A percentile compares a stretch with the other conserved stretches of the same genome.
Conservation (phyloP, 2,329 filamentous ascomycete species). For the Clonostachys chloroleuca region DNA sequence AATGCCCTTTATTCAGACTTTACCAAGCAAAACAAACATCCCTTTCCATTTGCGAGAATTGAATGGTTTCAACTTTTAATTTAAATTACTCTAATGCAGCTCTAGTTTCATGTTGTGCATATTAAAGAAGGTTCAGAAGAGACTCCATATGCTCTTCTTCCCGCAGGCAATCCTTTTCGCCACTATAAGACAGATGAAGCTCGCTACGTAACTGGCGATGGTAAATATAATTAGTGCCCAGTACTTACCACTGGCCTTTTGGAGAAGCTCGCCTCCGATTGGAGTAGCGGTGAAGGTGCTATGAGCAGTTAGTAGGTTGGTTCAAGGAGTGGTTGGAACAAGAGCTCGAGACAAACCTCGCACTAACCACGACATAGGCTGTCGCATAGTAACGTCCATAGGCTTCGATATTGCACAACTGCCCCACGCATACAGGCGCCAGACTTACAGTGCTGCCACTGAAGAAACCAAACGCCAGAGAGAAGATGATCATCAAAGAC, state of each 20-base stretch:
- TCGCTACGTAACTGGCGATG: conserved; percentile 1
- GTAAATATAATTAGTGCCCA: neutral
- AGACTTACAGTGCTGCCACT: neutral
- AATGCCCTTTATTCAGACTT: too few relatives aligned
- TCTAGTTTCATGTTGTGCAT: too few relatives aligned
- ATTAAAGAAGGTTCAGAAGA: too few relatives aligned
- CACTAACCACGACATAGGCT: neutral
- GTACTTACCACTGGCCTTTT: neutral
- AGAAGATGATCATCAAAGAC: conserved; percentile 31
- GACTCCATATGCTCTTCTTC: too few relatives aligned
- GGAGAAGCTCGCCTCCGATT: neutral
- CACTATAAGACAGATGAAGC: neutral
- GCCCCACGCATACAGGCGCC: neutral
- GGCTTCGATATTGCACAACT: neutral
- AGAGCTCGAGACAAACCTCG: neutral
- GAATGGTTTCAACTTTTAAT: too few relatives aligned
- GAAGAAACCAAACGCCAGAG: conserved; percentile 21
- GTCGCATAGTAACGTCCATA: neutral
- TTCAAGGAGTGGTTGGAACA: neutral
- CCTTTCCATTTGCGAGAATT: too few relatives aligned
- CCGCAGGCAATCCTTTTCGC: neutral
- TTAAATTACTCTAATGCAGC: too few relatives aligned
- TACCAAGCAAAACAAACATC: too few relatives aligned
- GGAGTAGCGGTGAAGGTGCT: neutral
- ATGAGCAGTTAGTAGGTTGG: neutral